Base-by-base conservation (phyloP, 2,329 filamentous ascomycete genomes). In the Magnaporthiopsis rhizophila region DNA sequence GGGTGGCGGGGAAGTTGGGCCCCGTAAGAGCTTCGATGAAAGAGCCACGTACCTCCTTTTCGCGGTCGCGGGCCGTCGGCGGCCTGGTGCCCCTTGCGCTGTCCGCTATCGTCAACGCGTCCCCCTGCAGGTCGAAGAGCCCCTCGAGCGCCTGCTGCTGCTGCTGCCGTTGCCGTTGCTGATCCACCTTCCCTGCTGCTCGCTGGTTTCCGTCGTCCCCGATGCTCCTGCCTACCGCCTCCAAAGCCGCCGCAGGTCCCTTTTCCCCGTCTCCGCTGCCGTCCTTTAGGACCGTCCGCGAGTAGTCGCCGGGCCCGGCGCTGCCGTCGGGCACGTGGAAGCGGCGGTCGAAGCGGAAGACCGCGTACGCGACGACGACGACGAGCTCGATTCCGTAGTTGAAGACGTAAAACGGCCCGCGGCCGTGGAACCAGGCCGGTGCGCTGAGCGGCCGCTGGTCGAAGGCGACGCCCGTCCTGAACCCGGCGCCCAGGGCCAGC, bases 331-430 rank as follows among this genome's bases (percentile, higher is more conserved):
- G 90, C 30, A 95, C 78, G 71, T 89, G 82, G 77, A 94, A 96
- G 58, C 90, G 84, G 66, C 82, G 81, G 73, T 96, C 92, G 66
- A 95, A 86, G 38, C 92, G 83, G 26, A 82, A 75, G 21, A 89
- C 71, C 0, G 87, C 81, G 75, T 90, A 94, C 11, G 87, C 76
- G 63, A 81, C 83, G 5, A 94, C 81, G 53, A 92, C 86, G 30
- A 89, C 72, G 57, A 93, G 77, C 75, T 96, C 92, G 53, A 93
- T 80, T 21, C 78, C 79, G 72, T 90, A 96, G 76, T 91, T 90
- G 78, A 95, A 90, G 71, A 86, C 77, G 77, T 95, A 96, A 78
- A 92, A 96, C 70, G 84, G 86, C 1, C 86, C 83, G 73, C 88
- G 90, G 71, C 79, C 79, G 70, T 91, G 83, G 72, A 88, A 94